Base-by-base conservation (phyloP, 2,329 filamentous ascomycete species). In the Gnomoniopsis smithogilvyi region DNA sequence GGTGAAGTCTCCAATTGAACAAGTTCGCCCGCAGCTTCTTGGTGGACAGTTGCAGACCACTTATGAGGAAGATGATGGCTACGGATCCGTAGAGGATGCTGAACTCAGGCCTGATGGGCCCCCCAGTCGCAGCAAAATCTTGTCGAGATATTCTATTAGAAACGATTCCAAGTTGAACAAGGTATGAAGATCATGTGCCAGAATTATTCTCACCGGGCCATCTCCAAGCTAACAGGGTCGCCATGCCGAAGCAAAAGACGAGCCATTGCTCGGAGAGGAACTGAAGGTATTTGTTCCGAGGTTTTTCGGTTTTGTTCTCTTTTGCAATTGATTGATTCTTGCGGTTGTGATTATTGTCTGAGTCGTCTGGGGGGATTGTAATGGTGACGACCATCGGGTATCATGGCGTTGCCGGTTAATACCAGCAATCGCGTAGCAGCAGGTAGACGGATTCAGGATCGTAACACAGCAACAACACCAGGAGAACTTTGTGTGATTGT, bases 71-170 rank as follows among this genome's bases (percentile, higher is more conserved):
- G 65, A 91, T 89, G 66, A 90, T 72, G 19, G 80, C 84, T 33
- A 91, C 85, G 21, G 81, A 85, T 34, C 87, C 85, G 68, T 91
- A 91, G 33, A 90, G 78, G 56, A 90, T 82, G 74, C 67, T 84
- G 75, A 74, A 82, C 72, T 75, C 83, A 66, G 72, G 86, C 72
- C 71, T 82, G 71, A 78, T 80, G 49, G 72, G 67, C 7, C 80
- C 79, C 38, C 78, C 78, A 52, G 75, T 74, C 19, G 76, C 74
- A 46, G 80, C 80, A 58, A 83, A 76, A 51, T 77, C 77, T 79
- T n/a, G 30, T 14, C 1, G 11, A 19, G 41, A 6, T 11, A 24
- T 51, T 1, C 6, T 47, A 33, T 48, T 8, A n/a, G 26, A n/a
- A 24, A 65, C 38, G 67, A 49, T 26, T 43, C 15, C 47, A 24